Base-by-base conservation (phyloP, 371 early-diverging fungal species). In the Mucor sp. region DNA sequence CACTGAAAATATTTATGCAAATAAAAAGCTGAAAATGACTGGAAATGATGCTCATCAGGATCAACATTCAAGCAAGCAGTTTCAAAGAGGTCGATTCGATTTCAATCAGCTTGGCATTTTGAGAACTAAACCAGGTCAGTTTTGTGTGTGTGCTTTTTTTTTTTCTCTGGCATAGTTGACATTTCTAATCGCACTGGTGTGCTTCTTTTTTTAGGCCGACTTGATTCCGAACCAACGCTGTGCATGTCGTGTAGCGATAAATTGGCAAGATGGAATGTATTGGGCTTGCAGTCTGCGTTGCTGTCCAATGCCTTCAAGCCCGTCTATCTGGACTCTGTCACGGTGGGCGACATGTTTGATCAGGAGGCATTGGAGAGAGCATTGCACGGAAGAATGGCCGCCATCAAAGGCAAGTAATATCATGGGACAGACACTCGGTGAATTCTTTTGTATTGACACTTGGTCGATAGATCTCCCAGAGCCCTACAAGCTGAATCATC, bases 241-340 rank as follows among this genome's bases (percentile, higher is more conserved):
- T 91, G 87, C 72, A 93, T 95, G 94, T 92, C 93, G 17, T 95
- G 95, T 82, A 91, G 93, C 70, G 96, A 95, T 78, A 95, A 95
- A 74, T 78, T 95, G 7, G 93, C 94, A 4, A 87, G 88, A 28
- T 95, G 96, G 96, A 90, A 88, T 67, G 86, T 90, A 19, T 76
- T 94, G 25, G 96, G 95, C 0, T 68, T 93, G 5, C 87, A 88
- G 48, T 93, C 93, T 9, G 85, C 89, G 6, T 62, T 94, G 15
- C 73, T 95, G 3, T 79, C 87, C 1, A 44, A 67, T 19, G 41
- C 87, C 3, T 74, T 85, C 17, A 67, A 76, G 17, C 94, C 96
- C 0, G 72, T 95, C n/a, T 92, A 91, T 65, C 78, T 95, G 1
- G 57, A 75, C 1, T 81, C 90, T 0, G 71, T 95, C 17, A 72